Evolutionary conservation across 352 stramenopile genomes (phyloP), one percentile per base, ranked within the genome.

Genomic region (Phytophthora ohioensis): DNA sequence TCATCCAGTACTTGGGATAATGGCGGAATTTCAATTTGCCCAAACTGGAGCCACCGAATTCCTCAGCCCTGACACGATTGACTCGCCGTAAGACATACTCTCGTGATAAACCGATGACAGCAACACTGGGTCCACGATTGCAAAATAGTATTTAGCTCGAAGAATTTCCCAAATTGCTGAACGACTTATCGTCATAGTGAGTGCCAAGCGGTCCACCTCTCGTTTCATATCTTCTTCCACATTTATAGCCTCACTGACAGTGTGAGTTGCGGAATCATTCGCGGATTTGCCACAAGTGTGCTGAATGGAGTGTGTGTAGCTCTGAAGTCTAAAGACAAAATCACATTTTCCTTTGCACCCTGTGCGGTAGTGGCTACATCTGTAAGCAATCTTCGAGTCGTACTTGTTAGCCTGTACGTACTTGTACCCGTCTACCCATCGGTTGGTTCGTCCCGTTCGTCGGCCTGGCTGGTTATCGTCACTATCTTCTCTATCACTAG

Each of bases 241-340:
- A 2, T 27, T 27, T 27, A 27, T 27, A 27, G 21, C 1, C 21
- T 27, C 21, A 27, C 21, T 27, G 7, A 43, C 15, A 43, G 38
- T 11, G 15, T 8, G 11, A 10, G 3, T 27, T 35, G 39, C 11
- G 34, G 34, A 30, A 10, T 47, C 5, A 15, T 47, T 47, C 13
- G 31, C 55, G 34, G 43, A 47, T 3, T 30, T 15, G 32, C 56
- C 31, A 46, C 56, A 63, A 6, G 7, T 55, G 30, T 63, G 56
- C 5, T 31, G 42, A 11, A 54, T 6, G 13, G 55, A 63, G n/a
- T 55, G 54, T 43, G 56, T 55, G 56, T 63, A 63, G 1, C 31
- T 32, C 5, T 54, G 9, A 12, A 46, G n/a, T 5, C 32, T 43
- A 7, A 27, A 34, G 13, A n/a, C 42, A 32, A 42, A 63, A 13